phyloP scores from a whole-genome alignment of 805 yeast species.

The Pichia membranifaciens region DNA sequence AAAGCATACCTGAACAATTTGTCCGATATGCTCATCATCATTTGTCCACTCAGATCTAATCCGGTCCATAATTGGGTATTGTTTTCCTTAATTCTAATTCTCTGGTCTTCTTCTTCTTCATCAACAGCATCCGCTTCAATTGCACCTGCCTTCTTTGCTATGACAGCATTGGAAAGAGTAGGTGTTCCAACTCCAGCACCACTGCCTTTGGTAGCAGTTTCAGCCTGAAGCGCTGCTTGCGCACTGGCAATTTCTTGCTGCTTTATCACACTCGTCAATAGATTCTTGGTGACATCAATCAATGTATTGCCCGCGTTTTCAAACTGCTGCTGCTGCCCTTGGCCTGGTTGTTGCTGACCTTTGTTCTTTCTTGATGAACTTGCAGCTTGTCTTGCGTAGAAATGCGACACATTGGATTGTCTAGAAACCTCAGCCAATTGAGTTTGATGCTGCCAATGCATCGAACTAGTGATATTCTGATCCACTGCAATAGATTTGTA shows the following conservation, averaged over 20 bases:
- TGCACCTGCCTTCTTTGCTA: constrained; percentile 26
- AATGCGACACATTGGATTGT: constrained; percentile 60
- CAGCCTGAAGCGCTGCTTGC: constrained; percentile 17
- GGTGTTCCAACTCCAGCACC: constrained; percentile 39
- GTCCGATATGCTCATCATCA: constrained; percentile 62
- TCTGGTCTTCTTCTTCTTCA: constrained; percentile 63
- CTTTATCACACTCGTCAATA: constrained; percentile 29
- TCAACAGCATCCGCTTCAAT: constrained; percentile 33
- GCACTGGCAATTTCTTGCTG: constrained; percentile 16
- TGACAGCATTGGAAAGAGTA: constrained; percentile 29
- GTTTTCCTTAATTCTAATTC: constrained; percentile 51
- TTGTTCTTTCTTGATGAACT: constrained; percentile 47
- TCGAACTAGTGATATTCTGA: constrained; percentile 31
- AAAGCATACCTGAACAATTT: constrained; percentile 76
- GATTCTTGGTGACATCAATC: constrained; percentile 36
- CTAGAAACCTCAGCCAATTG: constrained; percentile 70
- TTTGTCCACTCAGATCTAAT: constrained; percentile 87
- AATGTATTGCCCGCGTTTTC: constrained; percentile 26
- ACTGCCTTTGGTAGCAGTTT: constrained; percentile 23
- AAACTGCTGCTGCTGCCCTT: neutral
- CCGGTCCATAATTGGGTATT: constrained; percentile 92
- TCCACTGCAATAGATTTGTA: constrained; percentile 30
- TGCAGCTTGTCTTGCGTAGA: constrained; percentile 81
- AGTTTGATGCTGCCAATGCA: constrained; percentile 74
- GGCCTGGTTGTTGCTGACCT: constrained; percentile 20